These are phyloP conservation scores for Penicillium griseofulvum DNA, from an alignment of 2,329 filamentous ascomycete species.

Conservation along the genomic window DNA sequence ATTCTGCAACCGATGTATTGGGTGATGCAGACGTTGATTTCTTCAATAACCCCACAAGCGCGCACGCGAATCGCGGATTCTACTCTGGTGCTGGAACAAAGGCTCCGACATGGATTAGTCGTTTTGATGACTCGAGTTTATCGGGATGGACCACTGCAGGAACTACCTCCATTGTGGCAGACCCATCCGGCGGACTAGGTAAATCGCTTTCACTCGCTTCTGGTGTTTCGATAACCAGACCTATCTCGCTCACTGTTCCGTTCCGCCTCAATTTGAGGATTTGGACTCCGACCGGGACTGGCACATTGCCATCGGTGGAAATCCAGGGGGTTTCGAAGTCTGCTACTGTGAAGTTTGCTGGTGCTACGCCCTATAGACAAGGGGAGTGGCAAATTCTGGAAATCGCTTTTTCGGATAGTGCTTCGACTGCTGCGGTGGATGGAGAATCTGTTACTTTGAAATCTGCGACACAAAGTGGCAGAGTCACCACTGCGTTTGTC, in stretches of 20 bases:
- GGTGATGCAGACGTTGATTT: neutral
- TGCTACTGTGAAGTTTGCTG: neutral
- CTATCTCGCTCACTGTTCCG: neutral
- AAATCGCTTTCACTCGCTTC: neutral
- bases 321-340: neutral
- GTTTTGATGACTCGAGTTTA: neutral
- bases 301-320: neutral
- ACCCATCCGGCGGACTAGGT: neutral
- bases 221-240: neutral
- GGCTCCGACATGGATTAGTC: neutral
- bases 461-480: too few relatives aligned
- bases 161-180: neutral
- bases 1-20: neutral
- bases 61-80: neutral
- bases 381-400: neutral
- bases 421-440: neutral
- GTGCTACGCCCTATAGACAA: neutral
- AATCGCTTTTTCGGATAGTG: neutral
- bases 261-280: neutral
- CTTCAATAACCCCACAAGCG: neutral
- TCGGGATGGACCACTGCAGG: neutral
- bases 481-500: neutral
- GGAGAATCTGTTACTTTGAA: neutral
- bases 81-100: neutral
- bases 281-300: neutral